phyloP scores from a whole-genome alignment of 192 early-diverging fungal species.

The Backusella morwellensis region DNA sequence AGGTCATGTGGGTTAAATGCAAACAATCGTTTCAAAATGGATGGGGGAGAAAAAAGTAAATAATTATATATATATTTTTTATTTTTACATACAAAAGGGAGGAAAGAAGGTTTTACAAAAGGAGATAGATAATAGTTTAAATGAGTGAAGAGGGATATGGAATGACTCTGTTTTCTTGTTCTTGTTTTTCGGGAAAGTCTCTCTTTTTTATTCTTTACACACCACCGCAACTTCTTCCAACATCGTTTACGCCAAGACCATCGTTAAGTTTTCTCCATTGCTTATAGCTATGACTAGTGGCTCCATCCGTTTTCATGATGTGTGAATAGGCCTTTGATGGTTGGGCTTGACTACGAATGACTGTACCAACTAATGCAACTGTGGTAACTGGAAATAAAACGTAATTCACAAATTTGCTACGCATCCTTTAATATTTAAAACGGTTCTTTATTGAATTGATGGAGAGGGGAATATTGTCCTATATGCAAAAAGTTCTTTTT shows the following conservation, averaged over 20 bases:
- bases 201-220: constrained; percentile 16
- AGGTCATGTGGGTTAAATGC: not conserved
- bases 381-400: constrained; percentile 21
- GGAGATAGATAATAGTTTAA: not conserved
- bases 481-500: not conserved
- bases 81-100: not conserved
- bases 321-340: constrained; percentile 22
- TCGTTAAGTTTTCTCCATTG: constrained; percentile 35
- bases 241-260: constrained; percentile 35
- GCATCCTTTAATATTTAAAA: constrained; percentile 5
- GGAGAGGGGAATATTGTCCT: not conserved
- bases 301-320: constrained; percentile 24
- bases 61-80: not conserved
- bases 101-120: not conserved
- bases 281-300: not conserved
- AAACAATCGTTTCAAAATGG: constrained; percentile 1
- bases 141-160: not conserved
- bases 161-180: not conserved
- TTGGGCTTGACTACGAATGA: constrained; percentile 25
- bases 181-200: not conserved
- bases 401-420: constrained; percentile 9
- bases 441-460: not conserved
- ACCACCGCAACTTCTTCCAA: constrained; percentile 38
- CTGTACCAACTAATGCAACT: constrained; percentile 20
- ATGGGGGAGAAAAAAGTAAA: not conserved